Evolutionary conservation across 2,329 filamentous ascomycete genomes (phyloP).

Genomic region (Aspergillus chevalieri): DNA sequence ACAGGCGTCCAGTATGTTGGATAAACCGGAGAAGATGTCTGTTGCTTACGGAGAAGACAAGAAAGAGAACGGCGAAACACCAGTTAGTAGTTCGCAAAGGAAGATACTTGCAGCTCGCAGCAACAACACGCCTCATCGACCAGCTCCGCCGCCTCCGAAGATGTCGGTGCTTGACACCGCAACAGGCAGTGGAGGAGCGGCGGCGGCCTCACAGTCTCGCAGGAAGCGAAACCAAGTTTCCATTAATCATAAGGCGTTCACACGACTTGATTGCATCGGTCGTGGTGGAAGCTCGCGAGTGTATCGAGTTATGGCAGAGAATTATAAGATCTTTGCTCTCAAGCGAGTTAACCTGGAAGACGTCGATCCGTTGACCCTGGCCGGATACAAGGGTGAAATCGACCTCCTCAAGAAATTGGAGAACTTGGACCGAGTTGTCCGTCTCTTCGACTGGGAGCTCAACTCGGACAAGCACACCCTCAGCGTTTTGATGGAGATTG

Average conservation of each 20-base stretch:
- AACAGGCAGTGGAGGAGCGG: constrained; percentile 73
- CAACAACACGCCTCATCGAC: constrained; percentile 68
- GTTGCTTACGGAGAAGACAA: constrained; percentile 45
- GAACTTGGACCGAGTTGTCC: constrained; percentile 82
- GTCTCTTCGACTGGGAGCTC: constrained; percentile 85
- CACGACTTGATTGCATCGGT: constrained; percentile 81
- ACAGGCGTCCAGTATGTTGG: constrained; percentile 48
- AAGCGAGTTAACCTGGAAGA: constrained; percentile 90
- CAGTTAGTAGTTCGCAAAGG: constrained; percentile 39
- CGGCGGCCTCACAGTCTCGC: constrained; percentile 63
- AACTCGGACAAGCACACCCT: constrained; percentile 87
- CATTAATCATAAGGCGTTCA: constrained; percentile 87
- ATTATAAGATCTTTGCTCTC: constrained; percentile 88
- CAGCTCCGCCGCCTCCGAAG: constrained; percentile 80
- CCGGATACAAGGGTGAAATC: constrained; percentile 91
- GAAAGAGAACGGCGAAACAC: constrained; percentile 38
- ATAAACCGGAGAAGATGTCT: constrained; percentile 52
- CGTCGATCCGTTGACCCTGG: constrained; percentile 74
- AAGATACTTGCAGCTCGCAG: constrained; percentile 49
- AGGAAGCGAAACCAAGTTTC: constrained; percentile 78
- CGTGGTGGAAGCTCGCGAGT: constrained; percentile 91
- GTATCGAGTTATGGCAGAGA: constrained; percentile 94
- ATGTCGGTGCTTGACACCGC: constrained; percentile 95
- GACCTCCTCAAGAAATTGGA: constrained; percentile 77
- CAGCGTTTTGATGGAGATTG: constrained; percentile 93